These are phyloP conservation scores for Xylaria sp. DNA, from an alignment of 2,329 filamentous ascomycete species.

Conservation along the genomic window DNA sequence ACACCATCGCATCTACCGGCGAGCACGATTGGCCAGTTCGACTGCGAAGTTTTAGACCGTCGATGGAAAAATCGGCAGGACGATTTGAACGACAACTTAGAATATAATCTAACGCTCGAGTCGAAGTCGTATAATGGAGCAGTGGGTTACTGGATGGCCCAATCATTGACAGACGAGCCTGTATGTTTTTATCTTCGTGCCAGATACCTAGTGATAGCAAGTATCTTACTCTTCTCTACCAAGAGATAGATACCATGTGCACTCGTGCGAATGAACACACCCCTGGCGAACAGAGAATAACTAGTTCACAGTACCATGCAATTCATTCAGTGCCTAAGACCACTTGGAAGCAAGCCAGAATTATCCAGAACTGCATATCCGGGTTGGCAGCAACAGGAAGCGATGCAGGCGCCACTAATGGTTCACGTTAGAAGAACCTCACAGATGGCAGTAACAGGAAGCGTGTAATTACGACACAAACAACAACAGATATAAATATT, in stretches of 20 bases:
- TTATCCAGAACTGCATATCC: background rate
- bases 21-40: background rate
- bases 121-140: background rate
- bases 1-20: background rate
- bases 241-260: background rate
- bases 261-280: background rate
- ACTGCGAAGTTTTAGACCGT: conserved; percentile 16
- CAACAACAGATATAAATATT: conserved; percentile 6
- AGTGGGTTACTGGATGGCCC: conserved; percentile 31
- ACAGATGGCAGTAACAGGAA: background rate
- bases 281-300: background rate
- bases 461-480: background rate
- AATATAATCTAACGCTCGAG: conserved; percentile 17
- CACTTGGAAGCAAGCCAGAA: background rate
- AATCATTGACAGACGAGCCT: conserved; percentile 35
- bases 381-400: conserved; percentile 10
- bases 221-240: background rate
- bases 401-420: conserved; percentile 35
- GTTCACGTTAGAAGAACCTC: conserved; percentile 28
- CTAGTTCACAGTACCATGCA: conserved; percentile 28
- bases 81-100: conserved; percentile 19
- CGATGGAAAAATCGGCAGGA: conserved; percentile 30
- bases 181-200: conserved; percentile 4
- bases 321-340: conserved; percentile 26
- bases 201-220: background rate